Evolutionary conservation across 257 asterid species (phyloP).

Genomic region (Verbascum thapsus): DNA sequence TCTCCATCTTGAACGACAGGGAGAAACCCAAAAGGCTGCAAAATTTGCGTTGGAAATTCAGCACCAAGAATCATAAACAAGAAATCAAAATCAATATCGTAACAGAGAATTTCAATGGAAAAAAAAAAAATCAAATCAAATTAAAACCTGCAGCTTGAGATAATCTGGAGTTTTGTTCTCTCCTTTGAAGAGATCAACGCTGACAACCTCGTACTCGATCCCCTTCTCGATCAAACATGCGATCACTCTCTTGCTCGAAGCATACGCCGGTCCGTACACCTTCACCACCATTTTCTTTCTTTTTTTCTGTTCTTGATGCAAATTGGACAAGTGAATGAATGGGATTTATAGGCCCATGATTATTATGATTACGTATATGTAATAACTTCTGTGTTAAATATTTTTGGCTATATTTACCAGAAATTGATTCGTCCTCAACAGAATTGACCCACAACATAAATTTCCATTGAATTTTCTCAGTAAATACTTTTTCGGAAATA

Average conservation of each 20-base stretch:
- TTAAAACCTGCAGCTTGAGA: conserved; percentile 36
- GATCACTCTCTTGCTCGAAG: conserved; percentile 34
- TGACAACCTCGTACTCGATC: conserved; percentile 27
- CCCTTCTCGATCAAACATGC: conserved; percentile 33
- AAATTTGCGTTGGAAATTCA: too few species aligned
- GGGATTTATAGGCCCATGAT: not conserved
- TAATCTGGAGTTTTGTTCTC: conserved; percentile 24
- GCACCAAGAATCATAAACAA: not conserved
- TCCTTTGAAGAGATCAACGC: conserved; percentile 30
- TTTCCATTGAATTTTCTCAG: too few species aligned
- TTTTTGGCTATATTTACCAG: too few species aligned
- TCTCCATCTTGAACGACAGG: conserved; percentile 60
- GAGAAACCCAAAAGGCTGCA: conserved; percentile 54
- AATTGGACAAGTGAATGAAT: not conserved
- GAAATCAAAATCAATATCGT: not conserved
- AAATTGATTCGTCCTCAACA: too few species aligned
- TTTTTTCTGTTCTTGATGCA: not conserved
- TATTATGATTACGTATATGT: too few species aligned
- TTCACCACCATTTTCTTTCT: conserved; percentile 31
- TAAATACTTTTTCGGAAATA: too few species aligned
- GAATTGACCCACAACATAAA: too few species aligned
- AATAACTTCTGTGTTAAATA: too few species aligned
- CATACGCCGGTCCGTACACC: conserved; percentile 34
- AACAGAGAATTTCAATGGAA: too few species aligned
- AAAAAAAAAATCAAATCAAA: not conserved